phyloP scores from a whole-genome alignment of 768 basidiomycete species.

The Serendipita sp. region DNA sequence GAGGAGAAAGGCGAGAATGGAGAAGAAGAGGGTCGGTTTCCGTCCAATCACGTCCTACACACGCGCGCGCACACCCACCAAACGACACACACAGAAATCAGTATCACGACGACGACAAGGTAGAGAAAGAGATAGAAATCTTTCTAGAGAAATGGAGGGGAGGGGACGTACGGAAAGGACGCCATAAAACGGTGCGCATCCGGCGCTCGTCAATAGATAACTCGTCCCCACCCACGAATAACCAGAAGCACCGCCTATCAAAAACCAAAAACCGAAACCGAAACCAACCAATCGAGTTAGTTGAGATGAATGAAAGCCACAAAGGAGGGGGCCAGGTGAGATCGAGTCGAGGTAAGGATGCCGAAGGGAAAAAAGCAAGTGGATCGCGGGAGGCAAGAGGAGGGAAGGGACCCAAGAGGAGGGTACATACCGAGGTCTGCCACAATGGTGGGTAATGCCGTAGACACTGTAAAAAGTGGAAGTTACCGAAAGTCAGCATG shows the following conservation, averaged over 20 bases:
- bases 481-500: too few species aligned
- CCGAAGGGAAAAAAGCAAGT: neutral
- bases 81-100: neutral
- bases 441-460: conserved; percentile 12
- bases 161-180: conserved; percentile 39
- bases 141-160: neutral
- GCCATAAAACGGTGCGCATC: conserved; percentile 59
- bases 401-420: too few species aligned
- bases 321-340: neutral
- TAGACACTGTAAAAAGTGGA: conserved; percentile 3
- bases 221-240: conserved; percentile 13
- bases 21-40: conserved; percentile 10
- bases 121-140: neutral
- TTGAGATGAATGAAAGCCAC: neutral
- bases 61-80: neutral
- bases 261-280: neutral
- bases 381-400: too few species aligned
- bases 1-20: conserved; percentile 12
- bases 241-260: conserved; percentile 6
- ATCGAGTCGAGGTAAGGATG: neutral
- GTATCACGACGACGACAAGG: neutral
- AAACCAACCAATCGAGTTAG: too few species aligned
- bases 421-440: too few species aligned
- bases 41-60: conserved; percentile 11
- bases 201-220: conserved; percentile 28